Conservation (phyloP, 2,329 filamentous ascomycete species). For the Penicillium janthinellum region DNA sequence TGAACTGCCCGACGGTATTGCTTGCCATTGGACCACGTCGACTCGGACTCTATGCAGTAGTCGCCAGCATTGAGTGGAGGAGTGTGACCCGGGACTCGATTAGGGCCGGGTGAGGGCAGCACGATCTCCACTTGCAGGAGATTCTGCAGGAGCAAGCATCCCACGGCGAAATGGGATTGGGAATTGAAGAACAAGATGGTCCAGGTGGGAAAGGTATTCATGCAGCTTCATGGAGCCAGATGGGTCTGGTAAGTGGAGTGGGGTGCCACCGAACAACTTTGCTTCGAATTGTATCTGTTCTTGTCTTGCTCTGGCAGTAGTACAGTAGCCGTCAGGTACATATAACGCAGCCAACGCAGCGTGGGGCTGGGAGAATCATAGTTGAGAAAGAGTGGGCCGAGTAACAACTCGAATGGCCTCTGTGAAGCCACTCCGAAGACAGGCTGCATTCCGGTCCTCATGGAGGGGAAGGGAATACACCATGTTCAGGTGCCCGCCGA, state of each 20-base stretch:
- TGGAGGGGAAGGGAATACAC: neutral
- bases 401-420: constrained; percentile 7
- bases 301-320: constrained; percentile 14
- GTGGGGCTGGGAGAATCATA: neutral
- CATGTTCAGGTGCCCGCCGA: constrained; percentile 7
- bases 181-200: constrained; percentile 18
- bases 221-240: constrained; percentile 26
- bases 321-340: constrained; percentile 2
- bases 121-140: constrained; percentile 32
- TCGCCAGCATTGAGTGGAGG: constrained; percentile 23
- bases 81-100: constrained; percentile 27
- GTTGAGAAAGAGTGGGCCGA: constrained; percentile 7
- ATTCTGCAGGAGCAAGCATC: constrained; percentile 33
- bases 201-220: constrained; percentile 28
- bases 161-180: constrained; percentile 26
- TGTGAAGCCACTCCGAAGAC: constrained; percentile 12
- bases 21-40: constrained; percentile 48
- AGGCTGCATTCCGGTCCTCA: constrained; percentile 14
- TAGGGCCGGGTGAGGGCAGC: constrained; percentile 33
- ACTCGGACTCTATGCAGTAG: constrained; percentile 31
- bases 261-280: constrained; percentile 30
- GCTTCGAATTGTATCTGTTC: constrained; percentile 14
- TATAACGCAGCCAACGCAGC: constrained; percentile 7
- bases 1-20: constrained; percentile 35
- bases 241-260: constrained; percentile 30